Percentiles rank a stretch among this genome's conserved stretches.
Evolutionary conservation across 345 rosid species (phyloP).

Genomic region (Lepidium aucheri): DNA sequence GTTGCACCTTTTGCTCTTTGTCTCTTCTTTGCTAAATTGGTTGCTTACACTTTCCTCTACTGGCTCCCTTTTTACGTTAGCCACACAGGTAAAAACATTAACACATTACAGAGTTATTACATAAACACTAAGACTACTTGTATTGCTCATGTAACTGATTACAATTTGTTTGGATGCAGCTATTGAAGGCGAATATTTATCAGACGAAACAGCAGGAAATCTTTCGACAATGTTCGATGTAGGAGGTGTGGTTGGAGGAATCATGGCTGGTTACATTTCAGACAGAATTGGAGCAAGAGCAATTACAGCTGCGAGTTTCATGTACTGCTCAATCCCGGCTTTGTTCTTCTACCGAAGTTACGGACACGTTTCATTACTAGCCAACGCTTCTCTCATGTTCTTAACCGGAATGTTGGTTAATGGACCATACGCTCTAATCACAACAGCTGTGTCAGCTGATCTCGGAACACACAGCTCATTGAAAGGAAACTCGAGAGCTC

Average conservation of each 20-base stretch:
- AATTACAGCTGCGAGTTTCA: constrained; percentile 86
- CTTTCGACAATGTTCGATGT: constrained; percentile 85
- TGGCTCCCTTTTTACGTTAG: constrained; percentile 93
- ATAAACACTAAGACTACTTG: not conserved
- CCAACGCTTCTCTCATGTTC: constrained; percentile 66
- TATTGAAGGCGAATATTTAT: constrained; percentile 72
- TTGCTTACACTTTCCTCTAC: constrained; percentile 84
- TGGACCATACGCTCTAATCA: constrained; percentile 90
- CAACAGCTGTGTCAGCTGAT: constrained; percentile 95
- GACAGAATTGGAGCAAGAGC: constrained; percentile 79
- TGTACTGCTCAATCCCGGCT: constrained; percentile 89
- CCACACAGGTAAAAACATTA: constrained; percentile 53
- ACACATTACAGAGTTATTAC: not conserved
- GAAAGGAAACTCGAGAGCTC: constrained; percentile 77
- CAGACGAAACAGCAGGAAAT: constrained; percentile 67
- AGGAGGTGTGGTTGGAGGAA: constrained; percentile 95
- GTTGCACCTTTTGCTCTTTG: constrained; percentile 81
- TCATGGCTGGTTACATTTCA: constrained; percentile 88
- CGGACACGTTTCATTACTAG: constrained; percentile 57
- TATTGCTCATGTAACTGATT: not conserved
- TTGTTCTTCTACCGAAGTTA: constrained; percentile 74
- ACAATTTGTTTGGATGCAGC: constrained; percentile 34
- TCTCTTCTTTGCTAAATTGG: constrained; percentile 81
- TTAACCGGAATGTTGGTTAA: constrained; percentile 84
- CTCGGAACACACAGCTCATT: constrained; percentile 91